These are phyloP conservation scores for Serendipita sp. DNA, from an alignment of 768 basidiomycete genomes.

Conservation along the genomic window DNA sequence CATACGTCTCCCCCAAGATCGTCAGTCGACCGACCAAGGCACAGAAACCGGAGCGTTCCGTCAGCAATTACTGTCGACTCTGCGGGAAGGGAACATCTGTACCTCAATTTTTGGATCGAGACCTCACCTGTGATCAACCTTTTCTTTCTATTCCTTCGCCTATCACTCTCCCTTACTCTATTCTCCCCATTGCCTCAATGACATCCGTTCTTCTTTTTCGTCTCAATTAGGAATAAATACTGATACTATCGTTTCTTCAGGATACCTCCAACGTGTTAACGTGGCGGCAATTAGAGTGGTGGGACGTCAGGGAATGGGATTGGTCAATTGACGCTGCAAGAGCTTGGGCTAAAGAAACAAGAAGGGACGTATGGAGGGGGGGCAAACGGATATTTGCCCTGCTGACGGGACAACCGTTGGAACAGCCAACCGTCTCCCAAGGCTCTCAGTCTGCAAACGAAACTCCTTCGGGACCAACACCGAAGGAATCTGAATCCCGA, in stretches of 20 bases:
- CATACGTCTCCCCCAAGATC: slow-evolving; percentile 21
- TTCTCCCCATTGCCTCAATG: slow-evolving; percentile 1
- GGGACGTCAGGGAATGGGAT: slow-evolving; percentile 4
- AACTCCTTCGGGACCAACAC: slow-evolving; percentile 8
- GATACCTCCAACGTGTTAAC: neutral
- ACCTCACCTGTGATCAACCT: slow-evolving; percentile 35
- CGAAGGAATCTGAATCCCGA: neutral
- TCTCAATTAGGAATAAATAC: neutral
- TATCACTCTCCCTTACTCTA: neutral
- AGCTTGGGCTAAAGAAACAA: neutral
- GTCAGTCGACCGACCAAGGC: slow-evolving; percentile 54
- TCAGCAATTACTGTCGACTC: slow-evolving; percentile 62
- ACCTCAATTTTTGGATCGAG: slow-evolving; percentile 62
- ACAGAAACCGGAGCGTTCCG: slow-evolving; percentile 65
- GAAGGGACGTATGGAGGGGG: neutral
- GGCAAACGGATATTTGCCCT: slow-evolving; percentile 1
- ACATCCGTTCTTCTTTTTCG: neutral
- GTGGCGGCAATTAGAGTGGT: neutral
- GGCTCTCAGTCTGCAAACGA: slow-evolving; percentile 15
- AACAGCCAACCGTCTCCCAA: neutral
- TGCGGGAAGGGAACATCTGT: slow-evolving; percentile 63
- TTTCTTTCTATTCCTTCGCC: neutral
- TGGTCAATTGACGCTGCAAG: neutral
- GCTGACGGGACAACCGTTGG: neutral
- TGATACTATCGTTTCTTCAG: neutral